Percentiles rank a stretch among this genome's conserved stretches.
phyloP scores from a whole-genome alignment of 805 yeast species.

The Candida ascalaphidarum region DNA sequence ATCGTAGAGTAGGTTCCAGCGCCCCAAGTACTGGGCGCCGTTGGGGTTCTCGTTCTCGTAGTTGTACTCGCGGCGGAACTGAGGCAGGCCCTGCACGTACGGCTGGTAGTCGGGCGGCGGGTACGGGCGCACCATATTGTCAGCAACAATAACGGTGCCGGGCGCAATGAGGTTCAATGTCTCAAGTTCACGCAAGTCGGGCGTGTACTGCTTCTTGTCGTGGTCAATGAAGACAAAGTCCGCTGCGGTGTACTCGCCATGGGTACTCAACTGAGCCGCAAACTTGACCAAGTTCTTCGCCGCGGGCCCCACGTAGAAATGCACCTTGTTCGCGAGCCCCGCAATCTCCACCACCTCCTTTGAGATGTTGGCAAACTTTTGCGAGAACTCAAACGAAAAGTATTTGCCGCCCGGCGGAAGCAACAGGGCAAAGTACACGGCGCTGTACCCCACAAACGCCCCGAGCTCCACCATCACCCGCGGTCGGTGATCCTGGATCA shows the following conservation, averaged over 20 bases:
- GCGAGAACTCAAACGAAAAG: constrained; percentile 24
- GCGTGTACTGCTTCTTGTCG: constrained; percentile 25
- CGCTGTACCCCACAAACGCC: constrained; percentile 27
- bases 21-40: constrained; percentile 21
- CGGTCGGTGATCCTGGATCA: constrained; percentile 14
- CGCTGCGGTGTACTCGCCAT: constrained; percentile 9
- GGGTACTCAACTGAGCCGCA: constrained; percentile 6
- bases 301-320: constrained; percentile 25
- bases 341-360: constrained; percentile 20
- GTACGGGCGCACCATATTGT: constrained; percentile 27
- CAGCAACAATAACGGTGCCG: constrained; percentile 32
- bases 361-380: constrained; percentile 22
- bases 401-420: constrained; percentile 18
- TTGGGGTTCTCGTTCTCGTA: constrained; percentile 12
- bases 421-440: constrained; percentile 22
- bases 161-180: constrained; percentile 27
- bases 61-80: constrained; percentile 24
- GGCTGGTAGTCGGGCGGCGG: constrained; percentile 26
- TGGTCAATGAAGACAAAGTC: constrained; percentile 37
- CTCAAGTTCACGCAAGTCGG: constrained; percentile 35
- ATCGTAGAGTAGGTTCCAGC: constrained; percentile 35
- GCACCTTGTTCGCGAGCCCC: constrained; percentile 20
- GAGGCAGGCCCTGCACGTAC: constrained; percentile 30
- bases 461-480: constrained; percentile 24
- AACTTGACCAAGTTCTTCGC: constrained; percentile 17